Evolutionary conservation across 805 yeast genomes (phyloP).

Genomic region (Candida endomychidarum): DNA sequence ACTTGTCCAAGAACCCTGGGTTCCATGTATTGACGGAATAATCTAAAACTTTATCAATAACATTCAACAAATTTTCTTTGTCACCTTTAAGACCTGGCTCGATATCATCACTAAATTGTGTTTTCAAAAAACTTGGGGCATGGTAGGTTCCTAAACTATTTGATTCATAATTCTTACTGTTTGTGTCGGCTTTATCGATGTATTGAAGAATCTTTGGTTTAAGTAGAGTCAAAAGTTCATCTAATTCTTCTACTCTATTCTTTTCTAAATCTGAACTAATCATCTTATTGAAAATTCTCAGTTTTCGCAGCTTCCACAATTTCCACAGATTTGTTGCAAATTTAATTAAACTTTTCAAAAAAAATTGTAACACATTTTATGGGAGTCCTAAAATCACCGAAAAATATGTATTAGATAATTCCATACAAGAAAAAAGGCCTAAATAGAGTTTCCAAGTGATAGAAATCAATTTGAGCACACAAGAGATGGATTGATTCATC

Average conservation of each 20-base stretch:
- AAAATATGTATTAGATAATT: slow-evolving; percentile 1
- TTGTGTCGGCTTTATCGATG: slow-evolving; percentile 47
- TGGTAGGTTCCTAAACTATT: slow-evolving; percentile 52
- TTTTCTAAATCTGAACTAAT: slow-evolving; percentile 35
- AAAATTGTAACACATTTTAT: not conserved
- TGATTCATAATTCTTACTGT: slow-evolving; percentile 27
- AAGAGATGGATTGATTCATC: too few species aligned
- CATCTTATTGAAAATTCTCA: slow-evolving; percentile 4
- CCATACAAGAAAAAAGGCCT: not conserved
- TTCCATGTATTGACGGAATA: slow-evolving; percentile 85
- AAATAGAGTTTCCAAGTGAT: not conserved
- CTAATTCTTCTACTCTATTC: slow-evolving; percentile 57
- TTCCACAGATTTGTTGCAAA: not conserved
- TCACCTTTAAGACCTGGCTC: slow-evolving; percentile 33
- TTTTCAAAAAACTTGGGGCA: slow-evolving; percentile 49
- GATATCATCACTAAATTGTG: slow-evolving; percentile 26
- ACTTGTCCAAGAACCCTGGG: slow-evolving; percentile 79
- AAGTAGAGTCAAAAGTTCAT: slow-evolving; percentile 49
- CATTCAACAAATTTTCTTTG: slow-evolving; percentile 41
- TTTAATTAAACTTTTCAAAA: not conserved
- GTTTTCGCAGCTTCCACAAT: slow-evolving; percentile 6
- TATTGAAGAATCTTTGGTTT: slow-evolving; percentile 53
- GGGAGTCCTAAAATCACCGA: slow-evolving; percentile 6
- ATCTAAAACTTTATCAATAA: slow-evolving; percentile 56
- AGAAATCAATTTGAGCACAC: not conserved